These are phyloP conservation scores for Citrus unshiu DNA, from an alignment of 345 rosid species.

Conservation along the genomic window DNA sequence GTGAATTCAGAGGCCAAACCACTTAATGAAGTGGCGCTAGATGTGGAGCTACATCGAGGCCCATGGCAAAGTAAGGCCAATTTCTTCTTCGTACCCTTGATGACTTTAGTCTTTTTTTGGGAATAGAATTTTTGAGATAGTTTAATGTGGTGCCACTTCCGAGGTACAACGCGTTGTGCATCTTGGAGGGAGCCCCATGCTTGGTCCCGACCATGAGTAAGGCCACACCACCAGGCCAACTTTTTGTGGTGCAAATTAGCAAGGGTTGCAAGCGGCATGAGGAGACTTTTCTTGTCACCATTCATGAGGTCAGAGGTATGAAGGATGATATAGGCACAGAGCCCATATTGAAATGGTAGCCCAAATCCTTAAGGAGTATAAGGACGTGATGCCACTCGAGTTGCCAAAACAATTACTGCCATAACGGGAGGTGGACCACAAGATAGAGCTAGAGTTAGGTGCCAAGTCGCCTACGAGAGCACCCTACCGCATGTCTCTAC, in stretches of 20 bases:
- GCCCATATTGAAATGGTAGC: no score
- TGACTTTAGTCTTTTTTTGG: neutral
- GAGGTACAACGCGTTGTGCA: no score
- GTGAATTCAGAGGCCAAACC: no score
- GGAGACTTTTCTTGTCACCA: neutral
- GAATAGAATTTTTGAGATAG: no score
- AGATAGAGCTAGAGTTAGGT: neutral
- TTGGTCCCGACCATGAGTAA: no score
- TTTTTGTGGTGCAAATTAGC: no score
- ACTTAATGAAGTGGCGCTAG: no score
- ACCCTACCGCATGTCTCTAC: fast-evolving
- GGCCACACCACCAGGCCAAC: no score
- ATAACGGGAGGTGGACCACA: neutral
- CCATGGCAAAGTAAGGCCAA: neutral
- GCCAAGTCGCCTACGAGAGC: neutral
- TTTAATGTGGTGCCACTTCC: neutral
- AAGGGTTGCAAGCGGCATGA: neutral
- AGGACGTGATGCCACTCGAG: neutral
- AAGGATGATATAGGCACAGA: no score
- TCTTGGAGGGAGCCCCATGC: no score
- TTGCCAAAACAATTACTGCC: neutral
- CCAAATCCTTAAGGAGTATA: neutral
- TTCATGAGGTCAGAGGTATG: no score
- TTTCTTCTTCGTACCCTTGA: neutral
- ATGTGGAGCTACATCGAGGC: no score